Evolutionary conservation across 305 asterid species (phyloP).

Genomic region (Fraxinus platypoda): DNA sequence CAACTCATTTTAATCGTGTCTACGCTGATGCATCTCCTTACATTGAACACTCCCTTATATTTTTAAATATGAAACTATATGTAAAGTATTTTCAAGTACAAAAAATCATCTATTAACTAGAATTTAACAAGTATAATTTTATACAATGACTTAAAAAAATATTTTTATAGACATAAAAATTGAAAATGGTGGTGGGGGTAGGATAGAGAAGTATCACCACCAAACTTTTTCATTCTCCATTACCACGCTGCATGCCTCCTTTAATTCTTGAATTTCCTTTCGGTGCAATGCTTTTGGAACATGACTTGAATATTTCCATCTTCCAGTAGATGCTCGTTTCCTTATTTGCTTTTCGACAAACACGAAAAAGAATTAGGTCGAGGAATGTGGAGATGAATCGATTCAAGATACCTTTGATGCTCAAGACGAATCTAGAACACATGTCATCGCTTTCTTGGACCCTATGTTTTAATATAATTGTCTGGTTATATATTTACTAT

Average conservation of each 20-base stretch:
- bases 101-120: not conserved
- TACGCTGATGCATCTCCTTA: not conserved
- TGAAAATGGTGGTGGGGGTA: not conserved
- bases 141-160: too few species aligned
- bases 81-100: too few species aligned
- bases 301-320: not conserved
- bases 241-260: not conserved
- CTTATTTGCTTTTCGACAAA: not conserved
- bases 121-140: not conserved
- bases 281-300: not conserved
- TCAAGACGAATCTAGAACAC: not conserved
- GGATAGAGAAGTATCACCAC: not conserved
- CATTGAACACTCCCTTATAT: not conserved
- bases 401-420: not conserved
- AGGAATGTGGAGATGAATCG: not conserved
- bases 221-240: not conserved
- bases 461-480: not conserved
- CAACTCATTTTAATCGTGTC: too few species aligned
- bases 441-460: not conserved
- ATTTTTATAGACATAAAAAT: not conserved
- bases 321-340: not conserved
- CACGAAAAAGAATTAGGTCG: not conserved
- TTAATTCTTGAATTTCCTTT: not conserved
- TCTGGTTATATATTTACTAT: not conserved
- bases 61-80: not conserved